These are phyloP conservation scores for Russula dissimulans DNA, from an alignment of 768 basidiomycete species.

Conservation along the genomic window DNA sequence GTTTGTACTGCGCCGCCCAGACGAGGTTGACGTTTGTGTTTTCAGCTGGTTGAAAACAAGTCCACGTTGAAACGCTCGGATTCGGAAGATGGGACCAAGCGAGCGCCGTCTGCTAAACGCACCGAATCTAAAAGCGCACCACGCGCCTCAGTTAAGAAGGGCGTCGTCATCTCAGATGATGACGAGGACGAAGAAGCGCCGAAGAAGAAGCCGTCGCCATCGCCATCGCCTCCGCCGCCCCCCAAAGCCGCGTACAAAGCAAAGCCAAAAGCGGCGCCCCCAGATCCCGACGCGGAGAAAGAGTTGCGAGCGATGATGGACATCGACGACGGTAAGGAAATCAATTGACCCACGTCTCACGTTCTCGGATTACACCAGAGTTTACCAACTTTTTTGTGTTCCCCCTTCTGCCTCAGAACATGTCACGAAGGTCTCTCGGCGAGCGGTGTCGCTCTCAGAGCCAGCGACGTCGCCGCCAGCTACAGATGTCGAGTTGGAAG, in stretches of 20 bases:
- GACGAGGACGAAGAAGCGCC: constrained; percentile 46
- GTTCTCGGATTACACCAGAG: not conserved
- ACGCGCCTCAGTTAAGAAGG: constrained; percentile 33
- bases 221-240: constrained; percentile 26
- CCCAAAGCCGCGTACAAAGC: constrained; percentile 24
- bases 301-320: constrained; percentile 63
- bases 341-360: not conserved
- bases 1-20: not conserved
- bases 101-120: constrained; percentile 9
- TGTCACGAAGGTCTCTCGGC: constrained; percentile 14
- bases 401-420: constrained; percentile 31
- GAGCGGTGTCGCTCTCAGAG: not conserved
- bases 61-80: constrained; percentile 21
- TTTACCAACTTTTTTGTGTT: not conserved
- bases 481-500: constrained; percentile 24
- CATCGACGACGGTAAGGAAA: constrained; percentile 53
- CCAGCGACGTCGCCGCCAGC: constrained; percentile 19
- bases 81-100: constrained; percentile 19
- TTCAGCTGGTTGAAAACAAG: constrained; percentile 28
- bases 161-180: constrained; percentile 50
- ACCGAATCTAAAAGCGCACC: constrained; percentile 16
- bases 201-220: constrained; percentile 12
- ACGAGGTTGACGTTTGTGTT: not conserved
- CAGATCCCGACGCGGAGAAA: constrained; percentile 36
- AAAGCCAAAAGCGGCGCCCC: constrained; percentile 30